phyloP scores from a whole-genome alignment of 2,329 filamentous ascomycete species.

The Geosmithia morbida region DNA sequence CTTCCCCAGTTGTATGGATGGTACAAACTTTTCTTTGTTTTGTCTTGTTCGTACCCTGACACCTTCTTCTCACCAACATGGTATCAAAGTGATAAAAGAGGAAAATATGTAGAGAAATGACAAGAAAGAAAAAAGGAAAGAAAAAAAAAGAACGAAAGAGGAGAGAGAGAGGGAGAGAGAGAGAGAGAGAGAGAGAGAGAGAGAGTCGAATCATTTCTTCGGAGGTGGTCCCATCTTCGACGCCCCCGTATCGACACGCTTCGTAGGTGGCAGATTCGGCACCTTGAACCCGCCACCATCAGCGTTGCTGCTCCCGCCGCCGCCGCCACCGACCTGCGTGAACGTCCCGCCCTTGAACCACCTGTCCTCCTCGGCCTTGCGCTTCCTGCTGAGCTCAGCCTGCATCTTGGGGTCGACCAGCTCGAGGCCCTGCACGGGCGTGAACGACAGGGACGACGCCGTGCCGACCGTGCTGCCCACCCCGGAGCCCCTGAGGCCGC shows the following conservation, averaged over 20 bases:
- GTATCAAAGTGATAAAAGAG: too few species aligned
- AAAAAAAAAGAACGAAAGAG: neutral
- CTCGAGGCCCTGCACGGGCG: conserved; percentile 86
- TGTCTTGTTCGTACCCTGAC: too few species aligned
- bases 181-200: neutral
- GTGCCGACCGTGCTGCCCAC: conserved; percentile 51
- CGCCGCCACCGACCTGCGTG: conserved; percentile 56
- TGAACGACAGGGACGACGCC: conserved; percentile 80
- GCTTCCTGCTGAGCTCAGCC: conserved; percentile 75
- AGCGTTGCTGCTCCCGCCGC: conserved; percentile 21
- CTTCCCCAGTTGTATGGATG: too few species aligned
- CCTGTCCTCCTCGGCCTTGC: conserved; percentile 85
- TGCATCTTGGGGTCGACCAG: conserved; percentile 87
- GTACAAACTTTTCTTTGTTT: too few species aligned
- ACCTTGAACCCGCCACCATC: conserved; percentile 67
- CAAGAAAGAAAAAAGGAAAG: too few species aligned
- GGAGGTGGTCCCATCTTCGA: conserved; percentile 20
- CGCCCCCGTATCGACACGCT: conserved; percentile 41
- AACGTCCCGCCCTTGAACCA: conserved; percentile 99
- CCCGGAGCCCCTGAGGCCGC: conserved; percentile 61
- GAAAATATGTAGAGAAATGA: too few species aligned
- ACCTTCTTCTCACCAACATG: too few species aligned
- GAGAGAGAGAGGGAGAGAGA: neutral
- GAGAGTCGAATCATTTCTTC: neutral
- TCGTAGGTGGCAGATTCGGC: conserved; percentile 56